phyloP scores from a whole-genome alignment of 805 yeast genomes.

The Ogataea populi-albae region DNA sequence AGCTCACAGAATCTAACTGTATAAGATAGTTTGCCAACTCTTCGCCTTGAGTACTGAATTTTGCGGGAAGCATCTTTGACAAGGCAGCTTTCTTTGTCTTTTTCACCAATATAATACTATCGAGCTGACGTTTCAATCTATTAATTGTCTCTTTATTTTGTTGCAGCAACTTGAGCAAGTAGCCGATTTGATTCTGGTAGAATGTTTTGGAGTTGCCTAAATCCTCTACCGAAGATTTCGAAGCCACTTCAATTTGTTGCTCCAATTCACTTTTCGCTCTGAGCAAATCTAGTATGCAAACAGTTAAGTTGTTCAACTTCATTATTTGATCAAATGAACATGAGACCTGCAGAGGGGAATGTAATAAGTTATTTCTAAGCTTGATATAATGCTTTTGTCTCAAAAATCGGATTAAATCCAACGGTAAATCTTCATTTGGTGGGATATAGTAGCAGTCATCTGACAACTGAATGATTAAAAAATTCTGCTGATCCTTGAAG shows the following conservation, averaged over 20 bases:
- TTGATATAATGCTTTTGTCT: conserved; percentile 7
- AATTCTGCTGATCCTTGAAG: conserved; percentile 21
- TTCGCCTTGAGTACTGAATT: conserved; percentile 7
- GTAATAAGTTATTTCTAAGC: conserved; percentile 2
- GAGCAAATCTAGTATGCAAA: conserved; percentile 35
- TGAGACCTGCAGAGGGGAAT: conserved; percentile 21
- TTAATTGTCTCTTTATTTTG: conserved; percentile 3
- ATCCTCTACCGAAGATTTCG: neutral
- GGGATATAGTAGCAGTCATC: conserved; percentile 34
- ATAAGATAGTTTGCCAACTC: conserved; percentile 14
- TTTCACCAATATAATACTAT: neutral
- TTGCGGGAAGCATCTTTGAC: neutral
- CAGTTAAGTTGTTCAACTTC: conserved; percentile 39
- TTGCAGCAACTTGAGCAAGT: conserved; percentile 3
- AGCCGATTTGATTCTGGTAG: conserved; percentile 1
- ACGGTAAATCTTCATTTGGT: conserved; percentile 13
- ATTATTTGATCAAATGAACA: conserved; percentile 40
- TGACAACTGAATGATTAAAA: conserved; percentile 27
- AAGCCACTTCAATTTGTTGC: conserved; percentile 5
- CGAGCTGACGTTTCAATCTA: conserved; percentile 3
- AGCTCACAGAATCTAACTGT: conserved; percentile 11
- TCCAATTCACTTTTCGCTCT: conserved; percentile 17
- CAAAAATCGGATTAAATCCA: conserved; percentile 12
- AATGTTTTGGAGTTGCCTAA: neutral
- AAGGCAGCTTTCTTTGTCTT: conserved; percentile 2